Evolutionary conservation across 2,329 filamentous ascomycete species (phyloP), one percentile per base, ranked within the genome.

Genomic region (Coccinonectria pachysandricola): DNA sequence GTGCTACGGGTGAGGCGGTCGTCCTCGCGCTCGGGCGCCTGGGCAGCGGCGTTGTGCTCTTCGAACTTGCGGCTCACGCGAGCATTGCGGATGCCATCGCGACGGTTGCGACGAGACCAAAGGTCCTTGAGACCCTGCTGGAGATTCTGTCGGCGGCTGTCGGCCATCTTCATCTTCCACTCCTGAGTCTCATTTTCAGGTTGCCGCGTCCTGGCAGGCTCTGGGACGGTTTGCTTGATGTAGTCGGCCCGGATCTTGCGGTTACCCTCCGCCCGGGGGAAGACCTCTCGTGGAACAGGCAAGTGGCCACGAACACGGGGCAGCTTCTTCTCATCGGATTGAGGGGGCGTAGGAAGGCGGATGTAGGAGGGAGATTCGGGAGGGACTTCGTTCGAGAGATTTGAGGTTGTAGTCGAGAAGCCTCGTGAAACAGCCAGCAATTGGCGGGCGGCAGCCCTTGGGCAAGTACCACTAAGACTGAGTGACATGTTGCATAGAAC

Each of bases 351-450:
- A 24, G 87, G 88, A 29, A 95, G 65, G 40, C 84, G 75, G 58
- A 96, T 81, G 63, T 81, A 96, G 39, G 72, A 71, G 23, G 91
- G 88, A 18, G 86, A 93, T 52, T 95, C 83, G 24, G 91, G 88
- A 11, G 79, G 79, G 37, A 87, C 81, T 23, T 63, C 60, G 33
- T 72, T 64, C 25, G 58, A 57, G 48, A 50, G 31, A 46, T 57
- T 54, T 23, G 52, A 38, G 26, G 49, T 37, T 13, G 52, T 53
- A 6, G 48, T 50, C 12, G 54, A 55, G 32, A 59, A 53, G 17
- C 38, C 36, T 31, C 52, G 46, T n/a, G 44, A 34, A 9, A 38
- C 27, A 20, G 32, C 19, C n/a, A 43, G 26, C 27, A 48, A 37
- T 26, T 47, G 48, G 23, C 43, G 40, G 21, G 45, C 30, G 24